Conservation (phyloP, 2,329 filamentous ascomycete genomes). For the Colletotrichum musae region DNA sequence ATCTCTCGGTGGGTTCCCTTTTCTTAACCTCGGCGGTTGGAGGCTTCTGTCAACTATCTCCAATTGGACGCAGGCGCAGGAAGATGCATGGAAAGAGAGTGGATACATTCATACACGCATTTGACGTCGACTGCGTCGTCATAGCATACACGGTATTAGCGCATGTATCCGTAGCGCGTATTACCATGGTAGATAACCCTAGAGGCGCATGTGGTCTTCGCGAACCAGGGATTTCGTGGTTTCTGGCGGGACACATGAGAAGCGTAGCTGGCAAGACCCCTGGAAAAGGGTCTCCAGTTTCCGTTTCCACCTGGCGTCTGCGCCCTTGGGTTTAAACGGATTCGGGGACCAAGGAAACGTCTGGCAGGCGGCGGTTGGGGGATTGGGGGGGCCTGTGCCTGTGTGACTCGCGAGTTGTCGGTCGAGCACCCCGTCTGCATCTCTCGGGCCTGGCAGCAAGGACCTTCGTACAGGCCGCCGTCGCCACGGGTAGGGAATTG, state of each 20-base stretch:
- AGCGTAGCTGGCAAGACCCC: slow-evolving; percentile 2
- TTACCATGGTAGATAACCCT: too few relatives aligned
- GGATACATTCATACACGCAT: too few relatives aligned
- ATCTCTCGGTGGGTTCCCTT: not conserved
- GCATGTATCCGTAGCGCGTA: not conserved
- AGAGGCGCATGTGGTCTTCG: slow-evolving; percentile 13
- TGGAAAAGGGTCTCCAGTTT: not conserved
- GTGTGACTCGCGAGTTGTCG: not conserved
- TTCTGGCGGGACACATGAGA: slow-evolving; percentile 20
- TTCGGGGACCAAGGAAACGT: not conserved
- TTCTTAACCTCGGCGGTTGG: too few relatives aligned
- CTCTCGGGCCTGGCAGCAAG: too few relatives aligned
- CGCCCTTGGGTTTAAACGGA: too few relatives aligned
- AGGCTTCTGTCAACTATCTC: too few relatives aligned
- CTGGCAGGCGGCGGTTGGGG: not conserved
- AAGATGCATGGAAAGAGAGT: too few relatives aligned
- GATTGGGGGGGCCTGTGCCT: too few relatives aligned
- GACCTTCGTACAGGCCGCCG: too few relatives aligned
- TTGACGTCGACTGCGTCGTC: not conserved
- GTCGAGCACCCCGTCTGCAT: not conserved
- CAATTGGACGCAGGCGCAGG: too few relatives aligned
- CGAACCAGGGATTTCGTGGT: slow-evolving; percentile 17
- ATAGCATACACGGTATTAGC: not conserved
- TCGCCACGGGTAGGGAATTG: too few relatives aligned
- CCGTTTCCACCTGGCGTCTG: slow-evolving; percentile 16